phyloP scores from a whole-genome alignment of 1,284 basidiomycete species.

The Boletus subluridellus region DNA sequence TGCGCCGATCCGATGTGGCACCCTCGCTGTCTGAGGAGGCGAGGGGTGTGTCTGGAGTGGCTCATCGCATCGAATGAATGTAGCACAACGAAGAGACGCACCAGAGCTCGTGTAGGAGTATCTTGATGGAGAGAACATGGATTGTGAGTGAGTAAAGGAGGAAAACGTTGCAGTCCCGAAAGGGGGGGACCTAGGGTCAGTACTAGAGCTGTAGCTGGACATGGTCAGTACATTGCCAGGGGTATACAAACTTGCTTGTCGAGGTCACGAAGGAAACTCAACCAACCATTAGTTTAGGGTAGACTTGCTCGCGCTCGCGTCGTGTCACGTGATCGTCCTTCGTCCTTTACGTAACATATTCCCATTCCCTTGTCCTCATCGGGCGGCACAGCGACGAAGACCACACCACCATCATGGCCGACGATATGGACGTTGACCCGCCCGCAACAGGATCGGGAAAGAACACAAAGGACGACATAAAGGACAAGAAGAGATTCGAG shows the following conservation, averaged over 20 bases:
- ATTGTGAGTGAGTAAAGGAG: slow-evolving; percentile 42
- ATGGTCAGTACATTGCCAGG: slow-evolving; percentile 34
- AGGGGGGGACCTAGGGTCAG: slow-evolving; percentile 44
- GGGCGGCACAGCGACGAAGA: neutral
- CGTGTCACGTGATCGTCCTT: slow-evolving; percentile 29
- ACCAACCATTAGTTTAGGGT: slow-evolving; percentile 34
- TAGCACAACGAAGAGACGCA: slow-evolving; percentile 14
- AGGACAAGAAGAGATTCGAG: slow-evolving; percentile 81
- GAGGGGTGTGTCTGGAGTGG: slow-evolving; percentile 31
- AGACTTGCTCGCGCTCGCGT: slow-evolving; percentile 33
- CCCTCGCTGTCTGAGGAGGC: slow-evolving; percentile 41
- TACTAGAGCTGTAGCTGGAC: slow-evolving; percentile 35
- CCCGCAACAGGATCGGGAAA: slow-evolving; percentile 41
- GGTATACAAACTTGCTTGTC: slow-evolving; percentile 1
- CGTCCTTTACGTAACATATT: slow-evolving; percentile 19
- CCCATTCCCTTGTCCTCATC: neutral
- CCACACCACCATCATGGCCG: slow-evolving; percentile 48
- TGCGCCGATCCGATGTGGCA: slow-evolving; percentile 35
- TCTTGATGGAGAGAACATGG: slow-evolving; percentile 44
- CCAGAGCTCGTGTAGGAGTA: slow-evolving; percentile 41
- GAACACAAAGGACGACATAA: slow-evolving; percentile 49
- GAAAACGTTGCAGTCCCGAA: slow-evolving; percentile 52
- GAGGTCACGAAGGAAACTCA: slow-evolving; percentile 22
- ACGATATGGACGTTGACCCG: slow-evolving; percentile 79
- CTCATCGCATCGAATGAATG: slow-evolving; percentile 1